phyloP scores from a whole-genome alignment of 148 eudicot species.

The Nepenthes gracilis region DNA sequence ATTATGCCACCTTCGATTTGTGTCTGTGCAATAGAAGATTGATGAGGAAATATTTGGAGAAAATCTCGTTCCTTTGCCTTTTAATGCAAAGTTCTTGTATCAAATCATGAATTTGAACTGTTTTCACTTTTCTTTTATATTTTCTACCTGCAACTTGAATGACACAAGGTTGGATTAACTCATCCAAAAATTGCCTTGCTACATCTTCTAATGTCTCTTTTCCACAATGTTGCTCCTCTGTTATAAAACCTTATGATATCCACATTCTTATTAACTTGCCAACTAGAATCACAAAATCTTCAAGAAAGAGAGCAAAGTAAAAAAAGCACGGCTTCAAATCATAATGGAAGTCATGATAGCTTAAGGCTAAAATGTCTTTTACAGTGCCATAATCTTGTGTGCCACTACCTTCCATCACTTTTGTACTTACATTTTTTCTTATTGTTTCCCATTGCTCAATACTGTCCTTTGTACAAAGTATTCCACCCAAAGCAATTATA shows the following conservation, averaged over 20 bases:
- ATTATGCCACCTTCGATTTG: neutral
- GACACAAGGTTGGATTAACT: no score
- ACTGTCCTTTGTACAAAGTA: constrained; percentile 1
- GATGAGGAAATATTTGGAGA: constrained; percentile 1
- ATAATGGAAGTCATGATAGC: constrained; percentile 8
- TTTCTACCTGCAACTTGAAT: neutral
- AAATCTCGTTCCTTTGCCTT: constrained; percentile 15
- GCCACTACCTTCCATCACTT: no score
- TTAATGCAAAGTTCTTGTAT: neutral
- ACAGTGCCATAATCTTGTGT: no score
- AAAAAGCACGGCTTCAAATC: constrained; percentile 17
- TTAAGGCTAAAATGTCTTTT: no score
- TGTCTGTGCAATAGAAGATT: neutral
- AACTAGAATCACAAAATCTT: no score
- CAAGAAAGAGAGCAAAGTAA: constrained; percentile 6
- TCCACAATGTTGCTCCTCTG: no score
- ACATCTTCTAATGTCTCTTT: no score
- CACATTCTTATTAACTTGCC: no score
- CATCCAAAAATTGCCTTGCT: no score
- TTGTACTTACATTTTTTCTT: neutral
- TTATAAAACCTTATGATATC: no score
- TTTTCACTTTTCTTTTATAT: constrained; percentile 10
- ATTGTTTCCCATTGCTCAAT: constrained; percentile 13
- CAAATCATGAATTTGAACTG: neutral
- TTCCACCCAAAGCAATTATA: no score